phyloP scores from a whole-genome alignment of 305 asterid species.

The Plantago coronopus region DNA sequence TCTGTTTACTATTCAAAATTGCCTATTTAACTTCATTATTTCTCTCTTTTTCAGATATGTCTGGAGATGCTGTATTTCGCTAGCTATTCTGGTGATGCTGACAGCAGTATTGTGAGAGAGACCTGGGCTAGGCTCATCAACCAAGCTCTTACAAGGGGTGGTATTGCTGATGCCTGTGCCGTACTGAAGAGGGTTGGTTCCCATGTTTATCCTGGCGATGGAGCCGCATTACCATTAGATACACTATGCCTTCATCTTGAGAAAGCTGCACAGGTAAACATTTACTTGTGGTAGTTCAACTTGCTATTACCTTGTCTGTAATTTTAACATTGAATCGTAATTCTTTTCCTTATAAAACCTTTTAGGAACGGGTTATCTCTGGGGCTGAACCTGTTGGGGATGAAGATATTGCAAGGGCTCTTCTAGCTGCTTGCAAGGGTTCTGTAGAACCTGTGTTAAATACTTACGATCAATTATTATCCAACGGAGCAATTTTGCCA shows the following conservation, averaged over 20 bases:
- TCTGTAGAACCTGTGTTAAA: slow-evolving; percentile 80
- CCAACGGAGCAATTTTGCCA: slow-evolving; percentile 69
- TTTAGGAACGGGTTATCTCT: slow-evolving; percentile 69
- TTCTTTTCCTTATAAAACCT: slow-evolving; percentile 6
- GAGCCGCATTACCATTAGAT: slow-evolving; percentile 77
- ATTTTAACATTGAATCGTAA: not conserved
- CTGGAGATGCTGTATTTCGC: slow-evolving; percentile 96
- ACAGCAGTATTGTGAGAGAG: slow-evolving; percentile 84
- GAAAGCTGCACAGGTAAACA: slow-evolving; percentile 82
- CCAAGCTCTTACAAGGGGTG: slow-evolving; percentile 90
- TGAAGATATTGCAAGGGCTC: slow-evolving; percentile 88
- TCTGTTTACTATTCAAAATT: slow-evolving; percentile 1
- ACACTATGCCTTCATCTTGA: slow-evolving; percentile 86
- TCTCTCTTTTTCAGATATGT: slow-evolving; percentile 53
- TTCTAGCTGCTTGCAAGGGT: slow-evolving; percentile 86
- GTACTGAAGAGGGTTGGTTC: slow-evolving; percentile 86
- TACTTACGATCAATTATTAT: slow-evolving; percentile 75
- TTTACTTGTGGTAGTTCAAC: slow-evolving; percentile 9
- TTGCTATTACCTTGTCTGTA: slow-evolving; percentile 3
- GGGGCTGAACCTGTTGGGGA: slow-evolving; percentile 80
- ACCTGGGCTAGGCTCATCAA: slow-evolving; percentile 92
- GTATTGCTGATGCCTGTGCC: slow-evolving; percentile 91
- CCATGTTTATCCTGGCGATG: slow-evolving; percentile 79
- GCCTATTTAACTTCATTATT: slow-evolving; percentile 1
- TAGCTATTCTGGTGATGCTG: slow-evolving; percentile 91